Percentiles rank a stretch among this genome's conserved stretches.
Conservation (phyloP, 2,329 filamentous ascomycete species). For the Didymella pomorum region DNA sequence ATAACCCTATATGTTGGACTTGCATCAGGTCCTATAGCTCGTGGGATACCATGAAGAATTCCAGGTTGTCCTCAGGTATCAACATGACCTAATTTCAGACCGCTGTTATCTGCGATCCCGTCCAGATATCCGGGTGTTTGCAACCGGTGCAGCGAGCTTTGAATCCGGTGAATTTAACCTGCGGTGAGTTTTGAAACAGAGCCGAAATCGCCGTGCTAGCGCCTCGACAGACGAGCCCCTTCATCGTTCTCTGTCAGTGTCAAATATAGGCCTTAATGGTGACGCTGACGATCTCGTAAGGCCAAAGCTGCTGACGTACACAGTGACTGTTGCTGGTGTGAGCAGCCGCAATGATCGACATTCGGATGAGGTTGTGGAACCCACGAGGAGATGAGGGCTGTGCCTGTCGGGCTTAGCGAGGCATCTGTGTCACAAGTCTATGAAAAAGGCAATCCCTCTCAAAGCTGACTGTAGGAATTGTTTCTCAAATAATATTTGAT, state of each 20-base stretch:
- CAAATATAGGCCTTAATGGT: not conserved
- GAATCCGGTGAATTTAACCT: constrained; percentile 6
- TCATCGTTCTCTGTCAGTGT: not conserved
- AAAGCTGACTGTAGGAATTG: constrained; percentile 8
- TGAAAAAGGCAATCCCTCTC: constrained; percentile 10
- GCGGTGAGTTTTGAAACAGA: constrained; percentile 11
- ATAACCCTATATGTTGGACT: too few relatives aligned
- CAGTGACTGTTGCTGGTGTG: constrained; percentile 7
- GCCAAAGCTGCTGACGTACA: constrained; percentile 13
- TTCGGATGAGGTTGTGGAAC: constrained; percentile 14
- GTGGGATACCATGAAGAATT: not conserved
- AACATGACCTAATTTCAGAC: not conserved
- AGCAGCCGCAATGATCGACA: constrained; percentile 10
- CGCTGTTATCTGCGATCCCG: not conserved
- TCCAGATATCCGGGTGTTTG: not conserved
- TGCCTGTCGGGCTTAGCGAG: constrained; percentile 19
- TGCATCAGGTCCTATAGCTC: too few relatives aligned
- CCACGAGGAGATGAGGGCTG: constrained; percentile 7
- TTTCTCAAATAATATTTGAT: constrained; percentile 11
- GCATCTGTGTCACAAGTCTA: constrained; percentile 3
- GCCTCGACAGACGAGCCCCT: not conserved
- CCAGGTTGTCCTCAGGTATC: not conserved
- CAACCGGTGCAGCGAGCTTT: not conserved
- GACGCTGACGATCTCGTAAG: not conserved
- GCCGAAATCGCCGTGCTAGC: not conserved